Base-by-base conservation (phyloP, 2,329 filamentous ascomycete species). In the Fusarium irregulare region DNA sequence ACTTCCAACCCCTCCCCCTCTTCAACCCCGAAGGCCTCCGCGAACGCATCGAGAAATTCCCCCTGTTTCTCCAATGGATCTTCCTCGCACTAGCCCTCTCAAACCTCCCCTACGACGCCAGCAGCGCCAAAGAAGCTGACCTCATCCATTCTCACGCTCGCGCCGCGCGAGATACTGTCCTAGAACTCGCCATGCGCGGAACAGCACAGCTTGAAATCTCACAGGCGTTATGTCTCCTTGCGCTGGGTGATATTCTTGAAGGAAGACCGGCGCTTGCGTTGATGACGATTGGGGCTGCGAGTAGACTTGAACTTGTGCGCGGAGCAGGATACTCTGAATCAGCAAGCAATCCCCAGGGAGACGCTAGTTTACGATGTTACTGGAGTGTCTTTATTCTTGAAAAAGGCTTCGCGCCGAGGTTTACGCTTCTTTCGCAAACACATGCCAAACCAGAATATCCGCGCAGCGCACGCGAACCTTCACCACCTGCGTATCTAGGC, bases 381-480 rank as follows among this genome's bases (percentile, higher is more conserved):
- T 74, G 72, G 72, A 74, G 72, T 7, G 69, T 74, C 7, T 63
- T 68, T 2, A 68, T 68, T 0, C 65, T 74, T 1, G 72, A 74
- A 14, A 74, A 70, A 3, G 60, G 65, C 3, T 74, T 74, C 20
- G 60, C 72, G 0, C 72, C 72, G 0, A 56, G 60, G 0, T 73
- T 71, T 16, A 55, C 70, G 0, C 51, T 54, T 0, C 18, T 71
- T 7, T 53, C 55, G 3, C 51, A 63, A 27, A 67, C 32, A 34
- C 55, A 56, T 14, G 30, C 45, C 3, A 49, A 46, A 16, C 70
- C 65, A 0, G 59, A 54, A 18, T 74, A 70, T 4, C 72, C 72
- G 1, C 18, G 34, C 4, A 74, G 72, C 14, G 53, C 65, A 16
- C 47, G 60, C 1, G 68, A 61, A 8, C 72, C 72, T 2, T 58